Evolutionary conservation across 345 rosid genomes (phyloP), one percentile per base, ranked within the genome.

Genomic region (Xanthoceras sorbifolium): DNA sequence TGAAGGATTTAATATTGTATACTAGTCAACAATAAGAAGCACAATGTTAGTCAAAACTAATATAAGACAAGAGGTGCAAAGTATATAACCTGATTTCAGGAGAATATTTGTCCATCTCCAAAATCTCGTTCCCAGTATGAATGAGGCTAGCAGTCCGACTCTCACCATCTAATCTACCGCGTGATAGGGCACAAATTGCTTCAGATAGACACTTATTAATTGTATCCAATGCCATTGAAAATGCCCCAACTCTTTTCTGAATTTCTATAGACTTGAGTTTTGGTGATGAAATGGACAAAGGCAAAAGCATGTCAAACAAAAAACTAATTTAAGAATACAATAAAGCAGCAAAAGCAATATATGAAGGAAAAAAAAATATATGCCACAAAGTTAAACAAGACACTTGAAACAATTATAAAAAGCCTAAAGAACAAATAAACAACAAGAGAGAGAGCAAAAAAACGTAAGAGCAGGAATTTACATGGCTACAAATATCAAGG

Each of bases 131-230:
- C 57, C 97, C 98, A 23, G 95, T 92, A 48, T 94, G 90, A 80
- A 94, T 85, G 54, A 94, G 93, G 36, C 99, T 97, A 76, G 98
- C 88, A 67, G 89, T 89, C 81, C 79, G 82, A 89, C 98, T 94
- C 77, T 97, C 98, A 54, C 99, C 97, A 78, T 94, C 97, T 80
- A 91, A 80, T 78, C 91, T 89, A 80, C 98, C 97, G 23, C 97
- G 98, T 55, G 90, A 84, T 22, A 91, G 86, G 38, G 94, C 88
- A 82, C 93, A 94, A 44, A 97, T 91, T 62, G 97, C 93, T 81
- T 91, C 97, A 25, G 98, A 94, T 31, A 97, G 90, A 77, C 97
- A 96, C 84, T 87, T 91, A 75, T 97, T 97, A 82, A 92, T 90
- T 69, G 91, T 91, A 75, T 94, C 97, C 80, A 94, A 64, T 12